Evolutionary conservation across 225 moss, liverwort and hornwort genomes (phyloP).

Genomic region (Bryum argenteum): DNA sequence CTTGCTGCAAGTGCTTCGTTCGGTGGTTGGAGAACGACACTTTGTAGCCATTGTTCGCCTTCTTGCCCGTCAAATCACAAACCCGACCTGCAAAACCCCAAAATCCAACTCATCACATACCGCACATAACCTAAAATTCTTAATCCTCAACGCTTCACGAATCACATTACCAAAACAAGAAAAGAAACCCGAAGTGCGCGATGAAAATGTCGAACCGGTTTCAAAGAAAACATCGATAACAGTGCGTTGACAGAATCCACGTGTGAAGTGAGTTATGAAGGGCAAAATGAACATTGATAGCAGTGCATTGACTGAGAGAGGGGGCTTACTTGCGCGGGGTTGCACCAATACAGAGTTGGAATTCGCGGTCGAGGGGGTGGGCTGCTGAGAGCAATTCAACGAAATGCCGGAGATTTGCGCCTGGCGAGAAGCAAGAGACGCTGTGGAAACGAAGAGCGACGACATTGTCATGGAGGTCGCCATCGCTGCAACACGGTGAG

Average conservation of each 20-base stretch:
- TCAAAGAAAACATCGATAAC: too few species aligned
- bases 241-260: too few species aligned
- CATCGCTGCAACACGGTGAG: conserved; percentile 24
- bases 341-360: conserved; percentile 28
- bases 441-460: conserved; percentile 38
- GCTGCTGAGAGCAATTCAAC: conserved; percentile 20
- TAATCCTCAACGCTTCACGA: too few species aligned
- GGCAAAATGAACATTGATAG: not conserved
- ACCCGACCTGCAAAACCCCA: conserved; percentile 41
- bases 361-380: not conserved
- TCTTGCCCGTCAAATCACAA: conserved; percentile 68
- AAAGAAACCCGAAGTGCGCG: too few species aligned
- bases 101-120: not conserved
- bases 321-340: conserved; percentile 41
- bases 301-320: too few species aligned
- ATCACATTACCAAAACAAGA: not conserved
- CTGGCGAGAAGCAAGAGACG: conserved; percentile 26
- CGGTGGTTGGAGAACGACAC: conserved; percentile 64
- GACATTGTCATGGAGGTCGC: conserved; percentile 40
- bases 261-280: too few species aligned
- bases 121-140: too few species aligned
- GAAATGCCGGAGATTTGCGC: conserved; percentile 30
- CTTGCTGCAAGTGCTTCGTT: conserved; percentile 62
- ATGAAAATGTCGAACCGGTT: too few species aligned
- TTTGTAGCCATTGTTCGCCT: conserved; percentile 70